These are phyloP conservation scores for Emmonsia crescens DNA, from an alignment of 2,329 filamentous ascomycete genomes.

Conservation along the genomic window DNA sequence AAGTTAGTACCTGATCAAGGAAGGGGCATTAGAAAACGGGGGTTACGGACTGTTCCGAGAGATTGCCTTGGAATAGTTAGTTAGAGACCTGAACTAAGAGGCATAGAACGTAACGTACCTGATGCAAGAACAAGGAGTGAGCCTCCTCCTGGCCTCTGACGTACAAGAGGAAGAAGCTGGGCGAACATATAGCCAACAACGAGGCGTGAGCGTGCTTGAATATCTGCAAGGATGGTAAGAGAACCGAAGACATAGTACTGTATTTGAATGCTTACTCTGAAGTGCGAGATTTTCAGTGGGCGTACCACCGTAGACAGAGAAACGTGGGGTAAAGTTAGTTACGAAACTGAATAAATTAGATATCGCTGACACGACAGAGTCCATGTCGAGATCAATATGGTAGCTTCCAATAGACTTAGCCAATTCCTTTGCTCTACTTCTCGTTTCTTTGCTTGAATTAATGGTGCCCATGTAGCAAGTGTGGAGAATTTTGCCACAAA, in stretches of 20 bases:
- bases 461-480: slow-evolving; percentile 61
- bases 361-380: slow-evolving; percentile 43
- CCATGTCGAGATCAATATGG: slow-evolving; percentile 63
- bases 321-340: slow-evolving; percentile 48
- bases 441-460: slow-evolving; percentile 53
- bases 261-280: slow-evolving; percentile 20
- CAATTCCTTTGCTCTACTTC: slow-evolving; percentile 52
- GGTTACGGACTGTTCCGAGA: not conserved
- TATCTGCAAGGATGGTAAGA: not conserved
- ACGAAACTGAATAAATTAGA: slow-evolving; percentile 32
- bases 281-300: slow-evolving; percentile 21
- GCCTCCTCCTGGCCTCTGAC: not conserved
- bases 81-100: not conserved
- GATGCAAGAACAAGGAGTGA: slow-evolving; percentile 53
- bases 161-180: slow-evolving; percentile 1
- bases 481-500: slow-evolving; percentile 47
- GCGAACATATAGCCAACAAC: slow-evolving; percentile 5
- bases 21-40: not conserved
- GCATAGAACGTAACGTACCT: slow-evolving; percentile 16
- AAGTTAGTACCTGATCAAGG: not conserved
- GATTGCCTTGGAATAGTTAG: slow-evolving; percentile 46
- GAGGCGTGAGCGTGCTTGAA: slow-evolving; percentile 2
- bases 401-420: slow-evolving; percentile 51
- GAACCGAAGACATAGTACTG: not conserved
- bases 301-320: slow-evolving; percentile 52